These are phyloP conservation scores for Albizia julibrissin DNA, from an alignment of 306 rosid genomes.

Conservation along the genomic window DNA sequence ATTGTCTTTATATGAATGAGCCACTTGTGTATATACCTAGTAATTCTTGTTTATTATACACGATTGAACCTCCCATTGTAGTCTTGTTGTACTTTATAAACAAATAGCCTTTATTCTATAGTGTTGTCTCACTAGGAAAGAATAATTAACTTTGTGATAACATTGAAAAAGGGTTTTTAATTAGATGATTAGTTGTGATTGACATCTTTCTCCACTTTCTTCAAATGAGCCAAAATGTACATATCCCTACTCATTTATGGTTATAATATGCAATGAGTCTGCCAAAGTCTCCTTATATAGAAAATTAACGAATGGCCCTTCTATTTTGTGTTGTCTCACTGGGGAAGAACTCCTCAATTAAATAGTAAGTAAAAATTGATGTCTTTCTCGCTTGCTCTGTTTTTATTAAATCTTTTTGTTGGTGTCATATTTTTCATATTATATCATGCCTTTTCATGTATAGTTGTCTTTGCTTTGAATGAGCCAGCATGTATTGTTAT, in stretches of 20 bases:
- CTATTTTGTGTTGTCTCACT: background rate
- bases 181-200: background rate
- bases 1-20: conserved; percentile 16
- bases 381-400: background rate
- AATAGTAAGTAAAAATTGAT: background rate
- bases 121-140: conserved; percentile 9
- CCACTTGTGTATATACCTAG: background rate
- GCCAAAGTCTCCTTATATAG: background rate
- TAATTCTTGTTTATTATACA: background rate
- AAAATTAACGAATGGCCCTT: background rate
- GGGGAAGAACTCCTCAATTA: background rate
- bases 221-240: background rate
- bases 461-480: conserved; percentile 15
- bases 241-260: background rate
- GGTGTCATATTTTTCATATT: conserved; percentile 16
- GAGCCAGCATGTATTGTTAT: background rate
- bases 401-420: background rate
- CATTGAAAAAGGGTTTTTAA: background rate
- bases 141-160: conserved; percentile 8
- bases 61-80: background rate
- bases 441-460: conserved; percentile 24
- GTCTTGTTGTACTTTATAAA: background rate
- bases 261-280: background rate
- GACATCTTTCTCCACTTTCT: background rate
- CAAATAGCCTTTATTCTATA: background rate